A percentile compares a stretch with the other conserved stretches of the same genome.
Evolutionary conservation across 192 early-diverging fungal species (phyloP).

Genomic region (Coemansia sp.): DNA sequence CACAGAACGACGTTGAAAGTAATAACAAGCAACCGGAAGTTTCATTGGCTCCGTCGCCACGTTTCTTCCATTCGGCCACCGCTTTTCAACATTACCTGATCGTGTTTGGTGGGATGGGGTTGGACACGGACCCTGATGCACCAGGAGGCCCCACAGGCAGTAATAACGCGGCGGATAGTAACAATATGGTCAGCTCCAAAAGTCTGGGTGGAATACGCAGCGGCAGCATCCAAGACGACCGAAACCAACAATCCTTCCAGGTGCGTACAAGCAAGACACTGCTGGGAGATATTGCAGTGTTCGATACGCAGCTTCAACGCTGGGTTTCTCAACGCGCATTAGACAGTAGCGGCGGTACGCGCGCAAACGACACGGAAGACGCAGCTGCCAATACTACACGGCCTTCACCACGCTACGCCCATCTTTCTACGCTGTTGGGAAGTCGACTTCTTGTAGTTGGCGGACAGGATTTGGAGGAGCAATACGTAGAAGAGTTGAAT

Average conservation of each 20-base stretch:
- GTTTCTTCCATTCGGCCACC: constrained; percentile 76
- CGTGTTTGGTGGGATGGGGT: constrained; percentile 81
- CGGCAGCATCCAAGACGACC: constrained; percentile 31
- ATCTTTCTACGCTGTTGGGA: constrained; percentile 67
- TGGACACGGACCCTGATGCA: constrained; percentile 31
- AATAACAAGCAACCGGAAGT: neutral
- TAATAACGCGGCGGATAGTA: neutral
- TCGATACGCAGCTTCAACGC: constrained; percentile 58
- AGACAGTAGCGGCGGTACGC: neutral
- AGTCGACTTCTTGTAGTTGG: constrained; percentile 67
- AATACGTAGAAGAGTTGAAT: constrained; percentile 76
- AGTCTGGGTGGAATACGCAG: constrained; percentile 9
- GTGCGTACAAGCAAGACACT: constrained; percentile 58
- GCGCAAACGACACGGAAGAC: neutral
- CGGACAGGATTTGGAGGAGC: constrained; percentile 74
- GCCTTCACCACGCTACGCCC: constrained; percentile 75
- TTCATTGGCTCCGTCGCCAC: constrained; percentile 38
- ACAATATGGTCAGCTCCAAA: neutral
- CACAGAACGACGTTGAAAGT: neutral
- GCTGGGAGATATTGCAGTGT: constrained; percentile 68
- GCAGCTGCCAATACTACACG: constrained; percentile 40
- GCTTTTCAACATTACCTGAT: constrained; percentile 64
- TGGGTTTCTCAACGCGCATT: constrained; percentile 52
- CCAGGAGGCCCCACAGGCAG: constrained; percentile 1
- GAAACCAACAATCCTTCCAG: constrained; percentile 57